These are phyloP conservation scores for Clonostachys sp. DNA, from an alignment of 2,329 filamentous ascomycete species.

Conservation along the genomic window DNA sequence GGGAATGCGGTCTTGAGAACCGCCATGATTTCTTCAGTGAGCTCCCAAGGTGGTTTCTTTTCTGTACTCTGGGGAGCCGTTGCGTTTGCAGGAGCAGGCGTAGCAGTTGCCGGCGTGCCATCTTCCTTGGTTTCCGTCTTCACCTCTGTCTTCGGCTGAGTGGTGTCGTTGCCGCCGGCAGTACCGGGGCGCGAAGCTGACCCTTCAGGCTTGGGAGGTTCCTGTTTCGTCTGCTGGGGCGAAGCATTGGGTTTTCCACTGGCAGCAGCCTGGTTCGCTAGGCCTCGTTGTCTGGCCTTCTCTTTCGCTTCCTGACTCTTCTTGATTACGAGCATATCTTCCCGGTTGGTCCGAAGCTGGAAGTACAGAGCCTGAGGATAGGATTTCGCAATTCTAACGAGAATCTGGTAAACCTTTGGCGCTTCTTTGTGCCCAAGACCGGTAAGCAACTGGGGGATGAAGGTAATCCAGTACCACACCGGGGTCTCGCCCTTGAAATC, in stretches of 20 bases:
- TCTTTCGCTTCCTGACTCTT: constrained; percentile 79
- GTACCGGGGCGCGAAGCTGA: constrained; percentile 43
- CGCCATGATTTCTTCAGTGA: constrained; percentile 92
- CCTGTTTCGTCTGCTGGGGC: constrained; percentile 44
- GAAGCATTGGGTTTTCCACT: constrained; percentile 39
- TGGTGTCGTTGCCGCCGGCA: constrained; percentile 37
- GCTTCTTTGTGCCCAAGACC: constrained; percentile 91
- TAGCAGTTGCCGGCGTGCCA: constrained; percentile 15
- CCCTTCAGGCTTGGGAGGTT: constrained; percentile 32
- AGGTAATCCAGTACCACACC: constrained; percentile 99
- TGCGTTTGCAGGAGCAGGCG: constrained; percentile 7
- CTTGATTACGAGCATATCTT: constrained; percentile 91
- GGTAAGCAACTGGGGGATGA: constrained; percentile 92
- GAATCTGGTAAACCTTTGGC: constrained; percentile 75
- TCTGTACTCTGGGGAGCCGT: constrained; percentile 12
- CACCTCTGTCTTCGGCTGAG: constrained; percentile 37
- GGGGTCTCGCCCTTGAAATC: constrained; percentile 97
- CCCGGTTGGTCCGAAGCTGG: constrained; percentile 84
- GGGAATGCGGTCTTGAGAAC: constrained; percentile 97
- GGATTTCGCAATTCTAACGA: constrained; percentile 90
- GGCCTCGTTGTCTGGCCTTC: constrained; percentile 43
- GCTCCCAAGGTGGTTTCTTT: constrained; percentile 89
- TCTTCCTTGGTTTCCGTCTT: constrained; percentile 15
- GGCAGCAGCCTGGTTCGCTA: constrained; percentile 40
- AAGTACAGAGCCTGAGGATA: constrained; percentile 97